These are phyloP conservation scores for Acrodontium crateriforme DNA, from an alignment of 2,329 filamentous ascomycete genomes.

Conservation along the genomic window DNA sequence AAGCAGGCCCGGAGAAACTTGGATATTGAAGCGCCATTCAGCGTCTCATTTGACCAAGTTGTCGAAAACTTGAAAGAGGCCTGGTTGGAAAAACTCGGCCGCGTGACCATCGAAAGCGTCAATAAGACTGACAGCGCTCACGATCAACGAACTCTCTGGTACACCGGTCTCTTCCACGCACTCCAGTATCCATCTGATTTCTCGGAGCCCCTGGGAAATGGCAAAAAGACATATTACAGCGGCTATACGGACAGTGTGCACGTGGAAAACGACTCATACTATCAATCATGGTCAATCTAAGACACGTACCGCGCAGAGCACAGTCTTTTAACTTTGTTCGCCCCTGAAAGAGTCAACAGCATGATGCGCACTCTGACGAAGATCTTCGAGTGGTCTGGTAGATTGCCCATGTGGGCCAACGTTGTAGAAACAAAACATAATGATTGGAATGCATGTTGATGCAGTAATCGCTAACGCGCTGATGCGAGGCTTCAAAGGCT, in stretches of 20 bases:
- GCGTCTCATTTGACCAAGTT: slow-evolving; percentile 24
- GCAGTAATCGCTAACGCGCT: slow-evolving; percentile 36
- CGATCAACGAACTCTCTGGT: slow-evolving; percentile 33
- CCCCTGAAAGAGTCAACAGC: slow-evolving; percentile 32
- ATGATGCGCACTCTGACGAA: slow-evolving; percentile 35
- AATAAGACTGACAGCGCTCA: slow-evolving; percentile 29
- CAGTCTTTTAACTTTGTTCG: slow-evolving; percentile 32
- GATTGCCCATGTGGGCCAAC: slow-evolving; percentile 37
- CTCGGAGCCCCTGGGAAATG: slow-evolving; percentile 27
- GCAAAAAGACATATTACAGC: slow-evolving; percentile 28
- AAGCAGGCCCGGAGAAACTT: slow-evolving; percentile 34
- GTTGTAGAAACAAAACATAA: slow-evolving; percentile 38
- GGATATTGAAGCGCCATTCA: slow-evolving; percentile 29
- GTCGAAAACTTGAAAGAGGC: slow-evolving; percentile 28
- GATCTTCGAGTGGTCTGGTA: slow-evolving; percentile 35
- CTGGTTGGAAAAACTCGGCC: slow-evolving; percentile 34
- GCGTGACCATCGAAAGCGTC: slow-evolving; percentile 30
- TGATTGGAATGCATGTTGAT: slow-evolving; percentile 37
- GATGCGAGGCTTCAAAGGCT: slow-evolving; percentile 28
- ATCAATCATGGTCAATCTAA: slow-evolving; percentile 39
- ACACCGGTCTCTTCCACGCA: slow-evolving; percentile 34
- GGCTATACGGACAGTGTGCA: slow-evolving; percentile 35
- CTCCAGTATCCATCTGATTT: slow-evolving; percentile 37
- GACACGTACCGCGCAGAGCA: slow-evolving; percentile 37
- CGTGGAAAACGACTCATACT: slow-evolving; percentile 31